Base-by-base conservation (phyloP, 306 rosid genomes). In the Trifolium repens region DNA sequence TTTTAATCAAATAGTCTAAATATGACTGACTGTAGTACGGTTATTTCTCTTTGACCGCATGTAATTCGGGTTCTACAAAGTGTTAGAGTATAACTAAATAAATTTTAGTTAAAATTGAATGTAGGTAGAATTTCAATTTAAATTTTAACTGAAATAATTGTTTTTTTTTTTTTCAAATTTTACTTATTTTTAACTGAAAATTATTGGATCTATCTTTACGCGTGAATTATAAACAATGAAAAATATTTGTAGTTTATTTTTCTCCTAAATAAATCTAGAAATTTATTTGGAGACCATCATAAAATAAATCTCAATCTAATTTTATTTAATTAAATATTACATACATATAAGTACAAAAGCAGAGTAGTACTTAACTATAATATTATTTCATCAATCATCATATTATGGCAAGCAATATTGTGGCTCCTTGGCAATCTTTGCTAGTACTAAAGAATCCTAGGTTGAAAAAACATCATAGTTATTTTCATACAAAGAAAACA, bases 361-460 rank as follows among this genome's bases (percentile, higher is more conserved):
- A 58, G 35, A 58, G 22, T 22, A 24, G 35, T 58, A 12, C 9
- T 39, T 39, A 39, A 2, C 42, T 7, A 39, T 39, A 39, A 39
- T 39, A 68, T 46, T 62, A 52, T 42, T 32, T 43, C 57, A n/a
- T 64, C 60, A 16, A 61, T 15, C n/a, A 57, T 39, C 13, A 61
- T 32, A 76, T 53, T 13, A 78, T 67, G 78, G 82, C 87, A 72
- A 65, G 30, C 50, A 11, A 67, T 72, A 11, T 67, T 26, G 8
- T 57, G 59, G 52, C 44, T 44, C 81, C 81, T 1, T 59, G 30
- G 66, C 82, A 76, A 55, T 72, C 40, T 32, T 72, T 11, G 5
- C 27, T 69, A 27, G 66, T 71, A 47, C 5, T 24, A 26, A 43
- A 19, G 54, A 77, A 77, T 35, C 76, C 78, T 34, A 55, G 12